A percentile compares a stretch with the other conserved stretches of the same genome.
Evolutionary conservation across 306 rosid species (phyloP).

Genomic region (Vigna unguiculata): DNA sequence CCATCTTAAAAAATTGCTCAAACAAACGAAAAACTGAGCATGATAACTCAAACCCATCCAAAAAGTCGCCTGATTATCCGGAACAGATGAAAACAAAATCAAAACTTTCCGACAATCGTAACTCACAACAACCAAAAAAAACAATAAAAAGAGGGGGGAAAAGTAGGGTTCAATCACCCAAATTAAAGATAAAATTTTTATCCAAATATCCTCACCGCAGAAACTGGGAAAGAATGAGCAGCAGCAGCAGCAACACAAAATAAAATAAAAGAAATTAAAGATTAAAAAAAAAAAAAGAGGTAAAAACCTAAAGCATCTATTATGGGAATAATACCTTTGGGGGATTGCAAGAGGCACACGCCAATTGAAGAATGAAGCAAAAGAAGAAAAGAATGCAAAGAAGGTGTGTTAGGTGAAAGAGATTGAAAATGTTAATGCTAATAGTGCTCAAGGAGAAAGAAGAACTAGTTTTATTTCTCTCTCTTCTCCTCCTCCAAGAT

Average conservation of each 20-base stretch:
- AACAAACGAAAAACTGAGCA: neutral
- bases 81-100: constrained; percentile 43
- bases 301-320: neutral
- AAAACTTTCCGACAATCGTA: constrained; percentile 9
- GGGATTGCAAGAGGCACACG: constrained; percentile 49
- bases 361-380: constrained; percentile 29
- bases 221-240: constrained; percentile 27
- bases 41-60: neutral
- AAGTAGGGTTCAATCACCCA: constrained; percentile 12
- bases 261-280: neutral
- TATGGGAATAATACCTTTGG: constrained; percentile 41
- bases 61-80: neutral
- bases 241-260: neutral
- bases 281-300: neutral
- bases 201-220: constrained; percentile 17
- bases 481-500: neutral
- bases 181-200: constrained; percentile 4
- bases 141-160: neutral
- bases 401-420: constrained; percentile 44
- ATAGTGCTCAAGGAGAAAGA: constrained; percentile 13
- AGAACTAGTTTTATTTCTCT: neutral
- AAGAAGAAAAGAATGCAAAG: constrained; percentile 49
- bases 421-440: constrained; percentile 2
- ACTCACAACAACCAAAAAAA: neutral
- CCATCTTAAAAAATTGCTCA: neutral